phyloP scores from a whole-genome alignment of 176 grass and related monocot genomes.

The Lolium multiflorum region DNA sequence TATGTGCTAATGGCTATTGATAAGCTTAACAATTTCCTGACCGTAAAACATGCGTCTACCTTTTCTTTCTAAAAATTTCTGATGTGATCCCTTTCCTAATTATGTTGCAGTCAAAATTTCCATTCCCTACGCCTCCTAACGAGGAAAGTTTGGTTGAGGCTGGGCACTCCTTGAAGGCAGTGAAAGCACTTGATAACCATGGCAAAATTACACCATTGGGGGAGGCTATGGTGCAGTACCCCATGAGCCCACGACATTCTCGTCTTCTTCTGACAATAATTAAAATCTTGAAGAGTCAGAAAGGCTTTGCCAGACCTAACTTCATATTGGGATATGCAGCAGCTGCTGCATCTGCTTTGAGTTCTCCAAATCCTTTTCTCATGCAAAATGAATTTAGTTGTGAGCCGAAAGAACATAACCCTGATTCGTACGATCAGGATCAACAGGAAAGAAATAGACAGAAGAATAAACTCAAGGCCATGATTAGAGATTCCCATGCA shows the following conservation, averaged over 20 bases:
- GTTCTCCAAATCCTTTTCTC: constrained; percentile 80
- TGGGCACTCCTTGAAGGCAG: constrained; percentile 71
- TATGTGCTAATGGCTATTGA: not conserved
- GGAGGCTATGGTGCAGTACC: constrained; percentile 84
- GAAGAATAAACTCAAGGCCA: constrained; percentile 56
- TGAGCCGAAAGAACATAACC: constrained; percentile 37
- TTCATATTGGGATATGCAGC: constrained; percentile 67
- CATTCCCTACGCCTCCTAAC: constrained; percentile 82
- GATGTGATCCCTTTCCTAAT: not conserved
- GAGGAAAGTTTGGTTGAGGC: constrained; percentile 83
- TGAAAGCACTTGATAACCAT: constrained; percentile 75
- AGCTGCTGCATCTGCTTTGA: constrained; percentile 82
- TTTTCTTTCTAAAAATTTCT: not conserved
- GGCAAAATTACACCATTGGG: constrained; percentile 74
- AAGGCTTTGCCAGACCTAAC: constrained; percentile 59
- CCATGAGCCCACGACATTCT: constrained; percentile 90
- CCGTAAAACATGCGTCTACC: not conserved
- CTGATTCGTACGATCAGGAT: constrained; percentile 40
- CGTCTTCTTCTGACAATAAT: constrained; percentile 84
- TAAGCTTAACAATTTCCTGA: not conserved
- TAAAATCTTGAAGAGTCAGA: constrained; percentile 64
- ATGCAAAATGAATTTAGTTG: constrained; percentile 46
- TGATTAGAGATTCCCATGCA: constrained; percentile 63
- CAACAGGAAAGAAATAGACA: constrained; percentile 52
- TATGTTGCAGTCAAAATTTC: constrained; percentile 58